Base-by-base conservation (phyloP, 2,329 filamentous ascomycete species). In the Knufia fluminis region DNA sequence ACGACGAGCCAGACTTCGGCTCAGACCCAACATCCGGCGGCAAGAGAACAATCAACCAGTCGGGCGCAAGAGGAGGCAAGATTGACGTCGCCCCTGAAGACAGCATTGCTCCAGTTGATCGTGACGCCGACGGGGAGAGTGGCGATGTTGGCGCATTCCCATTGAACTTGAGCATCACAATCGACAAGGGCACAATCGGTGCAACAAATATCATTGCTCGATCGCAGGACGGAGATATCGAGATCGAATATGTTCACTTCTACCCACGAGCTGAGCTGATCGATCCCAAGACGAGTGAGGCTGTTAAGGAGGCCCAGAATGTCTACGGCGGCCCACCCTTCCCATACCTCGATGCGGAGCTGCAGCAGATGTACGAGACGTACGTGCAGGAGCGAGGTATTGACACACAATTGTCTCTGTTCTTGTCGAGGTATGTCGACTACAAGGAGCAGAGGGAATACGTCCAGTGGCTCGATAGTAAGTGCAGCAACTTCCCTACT, bases 361-460 rank as follows among this genome's bases (percentile, higher is more conserved):
- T 98, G 39, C 91, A 97, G 75, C 77, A 88, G 48, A 77, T 95
- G 60, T 77, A 97, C 66, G 91, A 97, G 77, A 81, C 85, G 60
- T 98, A 91, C 73, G 79, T 98, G 56, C 89, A 95, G 69, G 92
- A 96, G 78, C 81, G 92, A 60, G 92, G 91, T 57, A 80, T 98
- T 70, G 88, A 91, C 63, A 82, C 85, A 60, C 79, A 83, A 52
- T 78, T 98, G 61, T 91, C 90, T 48, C 73, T 90, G 59, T 96
- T 97, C 69, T 83, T 94, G 39, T 88, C 90, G 32, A 90, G 97
- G 68, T 98, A 95, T 73, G 90, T 97, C 64, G 89, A 97, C 66
- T 80, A 86, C 71, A 98, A 98, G 83, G 92, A 98, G 80, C 91
- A 97, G 80, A 85, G 82, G 72, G 92, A 98, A 77, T 98, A 98